A percentile compares a stretch with the other conserved stretches of the same genome.
phyloP scores from a whole-genome alignment of 441 rosid genomes.

The Erodium chrysanthum region DNA sequence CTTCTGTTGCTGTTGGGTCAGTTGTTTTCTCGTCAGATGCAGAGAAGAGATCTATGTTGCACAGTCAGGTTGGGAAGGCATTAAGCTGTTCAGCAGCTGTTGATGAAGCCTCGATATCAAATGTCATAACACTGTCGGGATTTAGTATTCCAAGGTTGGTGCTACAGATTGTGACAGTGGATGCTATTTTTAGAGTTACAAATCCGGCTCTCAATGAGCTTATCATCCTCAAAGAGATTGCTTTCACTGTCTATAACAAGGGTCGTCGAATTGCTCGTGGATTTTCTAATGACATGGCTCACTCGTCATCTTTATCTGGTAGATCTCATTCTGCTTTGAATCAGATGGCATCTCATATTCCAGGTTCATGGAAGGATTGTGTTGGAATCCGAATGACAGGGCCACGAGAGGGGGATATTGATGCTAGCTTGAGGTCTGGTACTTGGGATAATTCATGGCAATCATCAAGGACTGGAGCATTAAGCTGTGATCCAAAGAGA shows the following conservation, averaged over 20 bases:
- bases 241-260: conserved; percentile 93
- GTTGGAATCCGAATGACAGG: conserved; percentile 78
- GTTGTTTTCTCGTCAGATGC: conserved; percentile 50
- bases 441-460: conserved; percentile 96
- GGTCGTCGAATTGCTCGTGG: conserved; percentile 87
- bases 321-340: conserved; percentile 62
- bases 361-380: conserved; percentile 88
- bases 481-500: conserved; percentile 72
- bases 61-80: conserved; percentile 79
- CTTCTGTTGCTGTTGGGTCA: conserved; percentile 88
- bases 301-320: conserved; percentile 48
- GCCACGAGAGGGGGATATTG: conserved; percentile 85
- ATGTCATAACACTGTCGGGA: conserved; percentile 78
- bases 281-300: conserved; percentile 44
- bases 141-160: conserved; percentile 80
- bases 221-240: conserved; percentile 82
- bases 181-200: conserved; percentile 87
- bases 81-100: conserved; percentile 75
- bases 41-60: conserved; percentile 56
- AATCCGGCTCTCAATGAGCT: conserved; percentile 83
- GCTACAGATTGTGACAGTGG: conserved; percentile 88
- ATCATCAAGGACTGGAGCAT: conserved; percentile 61
- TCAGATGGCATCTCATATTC: conserved; percentile 49
- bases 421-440: conserved; percentile 66
- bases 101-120: conserved; percentile 83